A percentile compares a stretch with the other conserved stretches of the same genome.
Evolutionary conservation across 495 filamentous ascomycete genomes (phyloP).

Genomic region (Aspergillus sclerotioniger): DNA sequence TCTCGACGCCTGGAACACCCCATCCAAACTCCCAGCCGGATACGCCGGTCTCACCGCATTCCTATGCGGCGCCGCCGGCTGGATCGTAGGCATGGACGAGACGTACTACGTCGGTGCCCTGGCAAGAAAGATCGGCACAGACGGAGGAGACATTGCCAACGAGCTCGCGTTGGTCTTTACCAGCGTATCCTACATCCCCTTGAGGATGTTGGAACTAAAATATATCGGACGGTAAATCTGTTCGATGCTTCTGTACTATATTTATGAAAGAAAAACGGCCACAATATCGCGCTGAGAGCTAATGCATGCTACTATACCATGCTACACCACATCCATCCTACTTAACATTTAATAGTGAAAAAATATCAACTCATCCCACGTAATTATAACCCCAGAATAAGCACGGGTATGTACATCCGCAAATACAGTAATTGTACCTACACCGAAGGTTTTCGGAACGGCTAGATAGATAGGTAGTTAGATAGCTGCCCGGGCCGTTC

Average conservation of each 20-base stretch:
- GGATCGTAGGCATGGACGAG: conserved; percentile 40
- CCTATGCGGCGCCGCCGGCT: conserved; percentile 32
- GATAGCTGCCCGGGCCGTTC: no score
- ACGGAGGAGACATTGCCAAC: conserved; percentile 31
- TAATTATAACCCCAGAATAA: no score
- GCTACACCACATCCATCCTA: no score
- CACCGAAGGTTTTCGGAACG: no score
- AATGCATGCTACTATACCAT: no score
- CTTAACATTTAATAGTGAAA: no score
- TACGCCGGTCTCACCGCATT: conserved; percentile 31
- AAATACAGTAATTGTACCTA: no score
- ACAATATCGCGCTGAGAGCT: no score
- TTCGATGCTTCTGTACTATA: background rate
- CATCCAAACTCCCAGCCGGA: conserved; percentile 30
- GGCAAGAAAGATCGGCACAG: conserved; percentile 23
- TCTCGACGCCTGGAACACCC: conserved; percentile 35
- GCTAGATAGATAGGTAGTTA: no score
- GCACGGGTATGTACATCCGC: no score
- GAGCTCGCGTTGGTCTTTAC: conserved; percentile 29
- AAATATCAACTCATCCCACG: no score
- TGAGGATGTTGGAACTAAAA: conserved; percentile 27
- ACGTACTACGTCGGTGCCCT: conserved; percentile 35
- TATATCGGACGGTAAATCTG: conserved; percentile 25
- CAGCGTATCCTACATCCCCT: conserved; percentile 19
- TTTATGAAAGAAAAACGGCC: background rate